A percentile compares a stretch with the other conserved stretches of the same genome.
phyloP scores from a whole-genome alignment of 768 basidiomycete genomes.

The Lentinula edodes region DNA sequence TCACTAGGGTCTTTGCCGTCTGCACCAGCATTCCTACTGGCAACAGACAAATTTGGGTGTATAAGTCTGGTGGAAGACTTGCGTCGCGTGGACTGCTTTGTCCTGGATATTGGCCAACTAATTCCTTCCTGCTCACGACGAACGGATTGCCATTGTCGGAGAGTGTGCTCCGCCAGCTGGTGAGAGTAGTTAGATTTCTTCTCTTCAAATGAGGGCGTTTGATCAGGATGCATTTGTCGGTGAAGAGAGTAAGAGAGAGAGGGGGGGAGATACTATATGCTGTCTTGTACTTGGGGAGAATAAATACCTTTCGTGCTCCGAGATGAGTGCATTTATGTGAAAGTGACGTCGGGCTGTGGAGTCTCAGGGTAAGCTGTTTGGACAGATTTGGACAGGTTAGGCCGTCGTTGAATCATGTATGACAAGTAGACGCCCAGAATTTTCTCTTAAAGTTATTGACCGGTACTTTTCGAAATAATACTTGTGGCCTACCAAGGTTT shows the following conservation, averaged over 20 bases:
- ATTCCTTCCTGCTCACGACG: background rate
- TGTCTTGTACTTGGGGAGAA: background rate
- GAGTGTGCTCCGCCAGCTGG: constrained; percentile 36
- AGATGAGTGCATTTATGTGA: background rate
- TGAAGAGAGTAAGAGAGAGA: no score
- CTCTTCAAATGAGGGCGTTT: constrained; percentile 22
- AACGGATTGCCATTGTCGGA: constrained; percentile 33
- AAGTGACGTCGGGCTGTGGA: background rate
- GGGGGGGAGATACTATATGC: no score
- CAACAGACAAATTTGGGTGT: background rate
- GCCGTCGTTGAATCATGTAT: no score
- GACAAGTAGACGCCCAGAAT: no score
- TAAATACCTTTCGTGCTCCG: background rate
- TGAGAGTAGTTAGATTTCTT: constrained; percentile 32
- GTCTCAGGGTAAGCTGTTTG: background rate
- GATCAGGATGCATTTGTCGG: no score
- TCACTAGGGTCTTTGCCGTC: background rate
- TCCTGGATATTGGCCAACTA: background rate
- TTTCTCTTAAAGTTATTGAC: no score
- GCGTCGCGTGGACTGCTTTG: background rate
- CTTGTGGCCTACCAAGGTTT: no score
- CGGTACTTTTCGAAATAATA: no score
- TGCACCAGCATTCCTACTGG: background rate
- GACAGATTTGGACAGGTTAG: no score
- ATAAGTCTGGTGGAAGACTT: constrained; percentile 10